Conservation (phyloP, 108 stramenopile genomes). For the Cylindrotheca fusiformis region DNA sequence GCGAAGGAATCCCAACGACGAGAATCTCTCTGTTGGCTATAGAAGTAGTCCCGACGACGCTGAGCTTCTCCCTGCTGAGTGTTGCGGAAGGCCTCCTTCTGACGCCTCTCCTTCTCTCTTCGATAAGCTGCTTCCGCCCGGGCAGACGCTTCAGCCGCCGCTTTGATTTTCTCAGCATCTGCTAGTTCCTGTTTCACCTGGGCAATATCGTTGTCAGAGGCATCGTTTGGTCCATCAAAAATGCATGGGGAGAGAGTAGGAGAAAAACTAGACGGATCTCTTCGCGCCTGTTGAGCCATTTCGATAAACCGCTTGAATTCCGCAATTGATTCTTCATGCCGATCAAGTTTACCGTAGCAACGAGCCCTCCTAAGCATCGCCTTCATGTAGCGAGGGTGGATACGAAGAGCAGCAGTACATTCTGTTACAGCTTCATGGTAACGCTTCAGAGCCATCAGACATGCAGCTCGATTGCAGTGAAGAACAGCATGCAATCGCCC, state of each 20-base stretch:
- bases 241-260: slow-evolving; percentile 45
- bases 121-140: slow-evolving; percentile 25
- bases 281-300: slow-evolving; percentile 55
- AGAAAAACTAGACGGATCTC: slow-evolving; percentile 20
- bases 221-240: slow-evolving; percentile 72
- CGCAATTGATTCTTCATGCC: slow-evolving; percentile 57
- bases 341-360: slow-evolving; percentile 64
- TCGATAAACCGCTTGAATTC: slow-evolving; percentile 77
- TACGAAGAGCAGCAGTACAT: slow-evolving; percentile 79
- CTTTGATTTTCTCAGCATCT: slow-evolving; percentile 50
- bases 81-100: slow-evolving; percentile 42
- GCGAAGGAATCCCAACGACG: slow-evolving; percentile 75
- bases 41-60: slow-evolving; percentile 40
- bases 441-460: slow-evolving; percentile 74
- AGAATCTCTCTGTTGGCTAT: slow-evolving; percentile 27
- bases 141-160: slow-evolving; percentile 24
- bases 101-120: slow-evolving; percentile 34
- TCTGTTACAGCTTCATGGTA: slow-evolving; percentile 74
- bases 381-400: slow-evolving; percentile 87
- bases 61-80: slow-evolving; percentile 20
- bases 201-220: slow-evolving; percentile 42
- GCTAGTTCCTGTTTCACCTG: slow-evolving; percentile 62
- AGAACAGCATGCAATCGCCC: slow-evolving; percentile 84
- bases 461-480: slow-evolving; percentile 89
- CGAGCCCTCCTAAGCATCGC: slow-evolving; percentile 81